Base-by-base conservation (phyloP, 306 rosid genomes). In the Argentina anserina region DNA sequence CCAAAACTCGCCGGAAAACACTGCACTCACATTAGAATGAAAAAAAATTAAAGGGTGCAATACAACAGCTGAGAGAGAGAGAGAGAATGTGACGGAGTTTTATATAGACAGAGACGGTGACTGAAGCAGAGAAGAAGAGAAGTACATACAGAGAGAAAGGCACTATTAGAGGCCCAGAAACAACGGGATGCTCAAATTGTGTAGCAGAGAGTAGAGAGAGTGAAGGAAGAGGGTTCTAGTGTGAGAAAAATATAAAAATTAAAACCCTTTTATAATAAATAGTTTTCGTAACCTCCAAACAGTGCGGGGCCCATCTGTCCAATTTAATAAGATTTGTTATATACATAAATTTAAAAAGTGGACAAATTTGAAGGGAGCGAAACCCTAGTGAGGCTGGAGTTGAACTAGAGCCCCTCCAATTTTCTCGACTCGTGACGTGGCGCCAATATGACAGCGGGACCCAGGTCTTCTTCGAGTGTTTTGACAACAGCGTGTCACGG, bases 1-100 rank as follows among this genome's bases (percentile, higher is more conserved):
- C 87, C 78, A 69, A 71, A 55, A 65, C 70, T 36, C 81, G 69
- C 83, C 84, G 81, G 84, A 1, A 73, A 62, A 56, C 63, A 70
- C 86, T 87, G 84, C 81, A 79, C 77, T 78, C 73, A 78, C 88
- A 80, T 82, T 76, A 75, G 75, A 78, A 53, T 14, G 6, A 66
- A 55, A 37, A 65, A 1, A n/a, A 31, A 43, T 49, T 29, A 4
- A 28, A 15, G 65, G 10, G 31, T 17, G 18, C 17, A 23, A 49
- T 6, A 20, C 10, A n/a, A n/a, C n/a, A n/a, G n/a, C n/a, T n/a
- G n/a, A n/a, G n/a, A n/a, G n/a, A n/a, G 29, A 50, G 33, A 25
- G 2, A 10, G 52, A 65, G 46, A 36, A 26, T 21, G 45, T 9
- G 29, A 36, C 2, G 15, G 12, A 53, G 23, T 47, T 53, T 53